Base-by-base conservation (phyloP, 768 basidiomycete species). In the Boletales sp. region DNA sequence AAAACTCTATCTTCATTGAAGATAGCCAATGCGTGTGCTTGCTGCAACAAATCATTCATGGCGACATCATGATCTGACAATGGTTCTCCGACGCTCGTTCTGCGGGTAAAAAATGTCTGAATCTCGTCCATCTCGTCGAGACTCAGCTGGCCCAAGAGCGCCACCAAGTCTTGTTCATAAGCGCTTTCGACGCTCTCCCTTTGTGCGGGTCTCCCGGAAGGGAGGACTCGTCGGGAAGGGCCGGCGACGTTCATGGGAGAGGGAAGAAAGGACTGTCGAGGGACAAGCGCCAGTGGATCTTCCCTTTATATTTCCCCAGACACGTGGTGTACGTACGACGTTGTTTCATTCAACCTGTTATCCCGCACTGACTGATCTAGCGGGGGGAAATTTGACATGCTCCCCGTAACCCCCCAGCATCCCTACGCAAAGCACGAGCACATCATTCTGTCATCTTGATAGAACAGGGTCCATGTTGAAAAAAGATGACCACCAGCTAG, bases 231-330 rank as follows among this genome's bases (percentile, higher is more conserved):
- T 18, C 45, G 53, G 19, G 66, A 66, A 37, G 64, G 64, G 35
- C 66, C 64, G 21, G 64, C 60, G 39, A 57, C 27, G 37, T 52
- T 61, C 63, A 66, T 66, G 56, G 53, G 36, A 43, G 47, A 47
- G 48, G 45, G 54, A 47, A 5, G 53, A 61, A 54, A 49, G 38
- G 49, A 40, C 50, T 43, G 8, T 8, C 8, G 31, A 34, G 15
- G 11, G 29, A n/a, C 46, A 40, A 40, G 38, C 42, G 45, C 48
- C 14, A 3, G 9, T 10, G 7, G 12, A 14, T 14, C 3, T n/a
- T 17, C 6, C 40, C n/a, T n/a, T 48, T 54, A 49, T 62, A 52
- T 42, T 3, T 9, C 34, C 17, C 2, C 5, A 17, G 19, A 42
- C 36, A 45, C 43, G 54, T 49, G 36, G 34, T 34, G 11, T 12